phyloP scores from a whole-genome alignment of 2,329 filamentous ascomycete species.

The Exophiala calicioides region DNA sequence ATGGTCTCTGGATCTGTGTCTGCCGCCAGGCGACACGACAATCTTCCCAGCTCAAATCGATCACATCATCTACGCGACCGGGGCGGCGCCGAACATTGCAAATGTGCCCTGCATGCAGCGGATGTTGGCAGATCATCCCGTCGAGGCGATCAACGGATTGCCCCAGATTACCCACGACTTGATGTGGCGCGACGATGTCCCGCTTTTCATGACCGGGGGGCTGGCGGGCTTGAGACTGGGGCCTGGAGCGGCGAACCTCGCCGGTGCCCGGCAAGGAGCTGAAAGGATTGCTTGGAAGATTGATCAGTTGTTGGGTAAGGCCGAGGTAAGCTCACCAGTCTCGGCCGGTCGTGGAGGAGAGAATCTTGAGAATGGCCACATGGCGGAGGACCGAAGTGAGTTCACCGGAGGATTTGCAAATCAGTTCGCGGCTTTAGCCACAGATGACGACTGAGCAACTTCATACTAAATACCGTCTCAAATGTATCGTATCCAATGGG shows the following conservation, averaged over 20 bases:
- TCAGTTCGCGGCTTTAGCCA: constrained; percentile 26
- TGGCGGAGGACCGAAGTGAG: constrained; percentile 18
- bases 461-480: too few relatives aligned
- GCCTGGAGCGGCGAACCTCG: constrained; percentile 71
- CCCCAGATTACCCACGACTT: constrained; percentile 75
- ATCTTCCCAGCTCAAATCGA: constrained; percentile 57
- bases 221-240: constrained; percentile 69
- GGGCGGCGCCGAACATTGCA: constrained; percentile 64
- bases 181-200: constrained; percentile 72
- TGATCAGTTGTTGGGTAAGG: constrained; percentile 55
- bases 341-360: not conserved
- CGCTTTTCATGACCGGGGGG: constrained; percentile 69
- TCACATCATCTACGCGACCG: constrained; percentile 76
- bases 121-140: constrained; percentile 61
- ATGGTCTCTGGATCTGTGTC: constrained; percentile 51
- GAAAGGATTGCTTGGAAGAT: constrained; percentile 73
- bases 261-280: constrained; percentile 70
- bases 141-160: constrained; percentile 64
- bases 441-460: too few relatives aligned
- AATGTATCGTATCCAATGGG: too few relatives aligned
- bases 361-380: too few relatives aligned
- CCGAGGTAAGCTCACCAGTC: constrained; percentile 1
- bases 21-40: constrained; percentile 56
- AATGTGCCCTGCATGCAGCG: constrained; percentile 62
- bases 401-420: constrained; percentile 26